Conservation (phyloP, 495 filamentous ascomycete genomes). For the Trichoderma gamsii region DNA sequence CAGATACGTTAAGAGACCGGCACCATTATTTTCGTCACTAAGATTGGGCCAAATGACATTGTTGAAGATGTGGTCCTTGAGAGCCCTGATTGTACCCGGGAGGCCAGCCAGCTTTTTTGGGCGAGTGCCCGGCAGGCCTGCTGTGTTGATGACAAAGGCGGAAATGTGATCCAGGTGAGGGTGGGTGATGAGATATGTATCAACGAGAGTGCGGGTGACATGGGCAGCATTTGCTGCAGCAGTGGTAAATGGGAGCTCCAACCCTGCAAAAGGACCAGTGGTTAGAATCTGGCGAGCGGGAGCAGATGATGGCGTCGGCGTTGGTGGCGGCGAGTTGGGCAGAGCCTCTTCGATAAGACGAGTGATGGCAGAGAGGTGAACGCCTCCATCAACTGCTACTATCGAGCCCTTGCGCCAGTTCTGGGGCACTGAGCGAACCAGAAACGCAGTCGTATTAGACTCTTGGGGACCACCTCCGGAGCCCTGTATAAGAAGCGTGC, state of each 20-base stretch:
- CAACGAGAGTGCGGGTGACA: constrained; percentile 69
- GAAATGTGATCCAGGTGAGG: constrained; percentile 90
- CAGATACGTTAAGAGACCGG: constrained; percentile 85
- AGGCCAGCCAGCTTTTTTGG: constrained; percentile 81
- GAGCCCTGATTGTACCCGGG: constrained; percentile 75
- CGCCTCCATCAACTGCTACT: constrained; percentile 86
- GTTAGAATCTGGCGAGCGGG: constrained; percentile 29
- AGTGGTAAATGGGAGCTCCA: constrained; percentile 55
- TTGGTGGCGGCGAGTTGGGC: constrained; percentile 18
- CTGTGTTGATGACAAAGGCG: constrained; percentile 88
- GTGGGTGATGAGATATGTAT: constrained; percentile 86
- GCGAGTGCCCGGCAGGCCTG: constrained; percentile 62
- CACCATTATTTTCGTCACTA: constrained; percentile 91
- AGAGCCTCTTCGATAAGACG: constrained; percentile 53
- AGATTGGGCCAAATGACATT: constrained; percentile 97
- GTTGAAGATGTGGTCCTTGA: constrained; percentile 95
- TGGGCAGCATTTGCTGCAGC: constrained; percentile 72
- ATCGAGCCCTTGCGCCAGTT: constrained; percentile 75
- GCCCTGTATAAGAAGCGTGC: constrained; percentile 51
- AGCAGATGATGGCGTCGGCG: constrained; percentile 15
- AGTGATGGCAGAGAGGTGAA: constrained; percentile 77
- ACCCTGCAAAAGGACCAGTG: constrained; percentile 64
- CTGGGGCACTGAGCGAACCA: constrained; percentile 74
- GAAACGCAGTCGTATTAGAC: constrained; percentile 79
- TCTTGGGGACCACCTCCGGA: constrained; percentile 86